Base-by-base conservation (phyloP, 2,329 filamentous ascomycete genomes). In the Teratosphaeriaceae sp. region DNA sequence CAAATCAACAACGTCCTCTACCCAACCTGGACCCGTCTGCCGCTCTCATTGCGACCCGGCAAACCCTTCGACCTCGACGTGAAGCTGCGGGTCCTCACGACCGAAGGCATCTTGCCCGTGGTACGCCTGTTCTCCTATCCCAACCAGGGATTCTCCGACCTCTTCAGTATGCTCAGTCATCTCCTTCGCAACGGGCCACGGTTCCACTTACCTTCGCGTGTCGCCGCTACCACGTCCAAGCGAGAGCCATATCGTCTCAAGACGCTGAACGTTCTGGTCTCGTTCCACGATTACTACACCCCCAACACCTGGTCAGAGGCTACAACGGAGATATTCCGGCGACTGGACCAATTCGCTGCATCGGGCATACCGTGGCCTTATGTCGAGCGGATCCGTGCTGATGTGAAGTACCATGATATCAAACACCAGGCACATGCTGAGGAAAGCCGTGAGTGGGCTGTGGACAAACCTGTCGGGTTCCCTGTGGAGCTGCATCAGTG, bases 321-420 rank as follows among this genome's bases (percentile, higher is more conserved):
- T 2, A 40, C 46, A 1, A 41, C 45, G 19, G 50, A 52, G 33
- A 48, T 53, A 9, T 51, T 51, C 21, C 40, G 43, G 2, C 47
- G 46, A 44, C 38, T 54, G 38, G 51, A 52, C 42, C 44, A 38
- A 13, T 30, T 55, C 3, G 45, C 42, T 5, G 33, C 15, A 11
- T 27, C 34, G 13, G 45, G 42, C 5, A 11, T 42, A 13, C 38
- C 26, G 23, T 21, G 31, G 15, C 29, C 30, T 11, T 38, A 31
- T 19, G 38, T 41, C 11, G 21, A 42, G 34, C 16, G 1, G 80
- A 9, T 34, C 15, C 8, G 30, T 9, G 30, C 15, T 15, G 7
- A 34, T 15, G 30, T 19, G 7, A 19, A 16, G 9, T 34, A 34
- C n/a, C n/a, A n/a, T n/a, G n/a, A n/a, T n/a, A n/a, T n/a, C n/a